phyloP scores from a whole-genome alignment of 352 stramenopile species.

The Blastocystis sp. region DNA sequence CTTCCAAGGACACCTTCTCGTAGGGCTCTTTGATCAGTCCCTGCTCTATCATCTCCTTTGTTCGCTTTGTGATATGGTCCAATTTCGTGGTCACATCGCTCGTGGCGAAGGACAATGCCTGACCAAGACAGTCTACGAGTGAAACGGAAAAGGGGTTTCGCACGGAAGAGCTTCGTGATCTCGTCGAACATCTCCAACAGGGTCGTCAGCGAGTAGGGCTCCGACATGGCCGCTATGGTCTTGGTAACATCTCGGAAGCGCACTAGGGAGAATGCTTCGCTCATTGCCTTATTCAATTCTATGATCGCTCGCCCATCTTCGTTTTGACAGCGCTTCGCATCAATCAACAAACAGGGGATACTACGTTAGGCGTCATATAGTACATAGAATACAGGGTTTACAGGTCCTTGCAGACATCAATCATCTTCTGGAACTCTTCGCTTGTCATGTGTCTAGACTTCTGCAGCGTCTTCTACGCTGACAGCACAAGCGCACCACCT shows the following conservation, averaged over 20 bases:
- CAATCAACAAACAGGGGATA: not conserved
- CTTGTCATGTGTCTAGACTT: slow-evolving; percentile 29
- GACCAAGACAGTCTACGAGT: slow-evolving; percentile 53
- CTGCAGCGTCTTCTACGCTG: slow-evolving; percentile 43
- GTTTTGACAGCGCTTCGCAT: slow-evolving; percentile 37
- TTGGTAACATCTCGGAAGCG: slow-evolving; percentile 19
- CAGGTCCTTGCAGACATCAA: slow-evolving; percentile 64
- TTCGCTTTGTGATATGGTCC: slow-evolving; percentile 48
- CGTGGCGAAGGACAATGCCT: slow-evolving; percentile 61
- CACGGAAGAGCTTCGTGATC: slow-evolving; percentile 61
- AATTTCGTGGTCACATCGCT: slow-evolving; percentile 65
- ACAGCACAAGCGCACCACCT: not conserved
- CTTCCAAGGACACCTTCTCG: slow-evolving; percentile 37
- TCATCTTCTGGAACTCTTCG: slow-evolving; percentile 50
- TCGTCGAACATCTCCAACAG: slow-evolving; percentile 60
- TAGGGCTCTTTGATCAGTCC: slow-evolving; percentile 6
- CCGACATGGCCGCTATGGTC: not conserved
- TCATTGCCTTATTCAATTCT: not conserved
- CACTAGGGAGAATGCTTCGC: slow-evolving; percentile 38
- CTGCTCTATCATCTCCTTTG: slow-evolving; percentile 57
- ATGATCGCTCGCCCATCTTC: slow-evolving; percentile 11
- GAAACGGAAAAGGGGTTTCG: not conserved
- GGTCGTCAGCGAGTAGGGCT: slow-evolving; percentile 18
- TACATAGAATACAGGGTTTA: slow-evolving; percentile 67
- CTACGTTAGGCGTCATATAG: slow-evolving; percentile 18